phyloP scores from a whole-genome alignment of 352 stramenopile genomes.

The Phytophthora citrophthora region DNA sequence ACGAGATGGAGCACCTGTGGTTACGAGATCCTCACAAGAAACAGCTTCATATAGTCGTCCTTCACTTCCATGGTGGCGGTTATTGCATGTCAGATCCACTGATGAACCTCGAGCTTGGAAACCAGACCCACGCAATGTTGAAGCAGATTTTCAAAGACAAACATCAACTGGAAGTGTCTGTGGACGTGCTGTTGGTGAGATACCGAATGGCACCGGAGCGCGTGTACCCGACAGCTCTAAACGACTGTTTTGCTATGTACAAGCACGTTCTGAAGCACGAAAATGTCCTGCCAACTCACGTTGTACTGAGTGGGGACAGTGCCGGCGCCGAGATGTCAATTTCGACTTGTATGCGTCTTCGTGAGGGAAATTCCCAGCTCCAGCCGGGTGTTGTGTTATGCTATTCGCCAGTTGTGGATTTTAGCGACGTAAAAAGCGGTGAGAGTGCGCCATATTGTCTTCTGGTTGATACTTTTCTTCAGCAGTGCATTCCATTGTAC shows the following conservation, averaged over 20 bases:
- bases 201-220: slow-evolving; percentile 59
- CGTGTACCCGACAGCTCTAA: slow-evolving; percentile 41
- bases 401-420: slow-evolving; percentile 34
- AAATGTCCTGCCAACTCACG: slow-evolving; percentile 27
- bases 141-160: slow-evolving; percentile 27
- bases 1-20: slow-evolving; percentile 52
- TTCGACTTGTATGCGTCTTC: slow-evolving; percentile 36
- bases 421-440: slow-evolving; percentile 24
- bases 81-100: slow-evolving; percentile 43
- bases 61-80: slow-evolving; percentile 57
- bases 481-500: slow-evolving; percentile 26
- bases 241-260: slow-evolving; percentile 53
- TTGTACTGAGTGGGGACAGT: slow-evolving; percentile 54
- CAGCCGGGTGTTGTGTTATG: slow-evolving; percentile 26
- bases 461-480: slow-evolving; percentile 29
- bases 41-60: slow-evolving; percentile 41
- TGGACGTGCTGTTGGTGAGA: slow-evolving; percentile 58
- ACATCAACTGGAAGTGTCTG: slow-evolving; percentile 24
- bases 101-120: slow-evolving; percentile 36
- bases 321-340: slow-evolving; percentile 50
- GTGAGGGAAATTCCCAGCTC: slow-evolving; percentile 22
- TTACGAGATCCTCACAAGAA: slow-evolving; percentile 28
- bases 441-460: slow-evolving; percentile 32
- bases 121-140: slow-evolving; percentile 28
- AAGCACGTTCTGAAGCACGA: slow-evolving; percentile 41